Evolutionary conservation across 2,329 filamentous ascomycete species (phyloP), one percentile per base, ranked within the genome.

Genomic region (Septoria petroselini): DNA sequence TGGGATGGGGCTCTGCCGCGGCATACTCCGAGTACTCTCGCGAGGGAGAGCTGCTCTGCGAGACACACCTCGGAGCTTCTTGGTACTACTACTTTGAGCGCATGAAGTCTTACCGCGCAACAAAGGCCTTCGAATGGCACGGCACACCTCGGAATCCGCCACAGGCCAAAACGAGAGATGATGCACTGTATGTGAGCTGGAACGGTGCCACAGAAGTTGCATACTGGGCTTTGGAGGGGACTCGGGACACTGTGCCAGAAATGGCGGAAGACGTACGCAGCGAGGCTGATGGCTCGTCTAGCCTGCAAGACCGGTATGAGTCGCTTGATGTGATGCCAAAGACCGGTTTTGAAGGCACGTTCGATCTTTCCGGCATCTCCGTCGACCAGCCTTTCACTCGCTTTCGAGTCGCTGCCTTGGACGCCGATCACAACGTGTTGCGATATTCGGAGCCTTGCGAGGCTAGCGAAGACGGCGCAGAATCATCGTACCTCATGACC

Each of bases 261-360:
- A 35, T 88, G 86, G 46, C 91, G 79, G 69, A 27, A 87, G 91
- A 60, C 88, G 83, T 14, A 90, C 90, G 41, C 82, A 82, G 53
- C 91, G 79, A 34, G 96, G 82, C 63, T 91, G 88, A 53, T 14
- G 37, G 38, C 8, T 46, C 43, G 14, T 35, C 46, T 14, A 34
- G 31, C 8, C 29, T 17, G 2, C 42, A 53, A 12, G n/a, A 44
- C 9, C 17, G 8, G 6, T 57, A 55, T 12, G 40, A 52, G 21
- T 52, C 33, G 17, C 46, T 63, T 31, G 57, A 58, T 33, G 45
- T 55, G n/a, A 38, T 59, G 5, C 45, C 51, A 4, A 60, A 56
- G 35, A 40, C 53, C 8, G 56, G 55, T 7, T 65, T 65, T 39
- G 62, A 65, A 50, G 60, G 50, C 17, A 30, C 37, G 4, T 60